Conservation (phyloP, 2,329 filamentous ascomycete species). For the Monilinia aucupariae region DNA sequence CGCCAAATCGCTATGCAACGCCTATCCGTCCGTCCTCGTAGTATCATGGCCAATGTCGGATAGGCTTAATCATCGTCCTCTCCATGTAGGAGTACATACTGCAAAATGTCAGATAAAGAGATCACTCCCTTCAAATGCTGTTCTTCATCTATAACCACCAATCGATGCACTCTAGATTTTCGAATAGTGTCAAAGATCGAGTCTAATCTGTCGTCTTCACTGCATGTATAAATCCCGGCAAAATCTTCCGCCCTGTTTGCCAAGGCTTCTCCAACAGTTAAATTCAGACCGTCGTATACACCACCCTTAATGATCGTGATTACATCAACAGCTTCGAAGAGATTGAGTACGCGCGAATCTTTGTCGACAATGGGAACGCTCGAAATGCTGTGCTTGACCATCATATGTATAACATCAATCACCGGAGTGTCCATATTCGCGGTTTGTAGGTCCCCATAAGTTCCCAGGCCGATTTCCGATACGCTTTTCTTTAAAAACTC, state of each 20-base stretch:
- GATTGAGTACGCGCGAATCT: slow-evolving; percentile 75
- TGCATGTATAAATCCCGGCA: slow-evolving; percentile 94
- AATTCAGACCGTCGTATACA: slow-evolving; percentile 81
- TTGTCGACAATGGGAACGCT: slow-evolving; percentile 88
- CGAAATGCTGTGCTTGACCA: slow-evolving; percentile 90
- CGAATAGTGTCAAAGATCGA: slow-evolving; percentile 96
- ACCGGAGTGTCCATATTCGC: slow-evolving; percentile 86
- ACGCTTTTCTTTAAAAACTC: slow-evolving; percentile 83
- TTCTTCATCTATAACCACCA: slow-evolving; percentile 89
- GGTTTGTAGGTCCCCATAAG: slow-evolving; percentile 74
- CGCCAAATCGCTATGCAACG: slow-evolving; percentile 37
- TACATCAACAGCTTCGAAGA: slow-evolving; percentile 96
- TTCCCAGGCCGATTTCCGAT: slow-evolving; percentile 76
- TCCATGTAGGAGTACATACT: slow-evolving; percentile 76
- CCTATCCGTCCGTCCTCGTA: slow-evolving; percentile 24
- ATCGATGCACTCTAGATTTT: slow-evolving; percentile 86
- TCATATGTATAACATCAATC: slow-evolving; percentile 86
- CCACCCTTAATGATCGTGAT: slow-evolving; percentile 93
- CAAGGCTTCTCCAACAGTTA: slow-evolving; percentile 82
- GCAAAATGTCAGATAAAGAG: slow-evolving; percentile 91
- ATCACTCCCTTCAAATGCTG: slow-evolving; percentile 82
- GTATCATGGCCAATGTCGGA: slow-evolving; percentile 21
- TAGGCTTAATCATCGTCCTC: slow-evolving; percentile 31
- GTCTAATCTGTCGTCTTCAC: slow-evolving; percentile 82
- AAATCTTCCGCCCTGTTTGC: slow-evolving; percentile 86